These are phyloP conservation scores for Spergularia azorica DNA, from an alignment of 179 eudicot genomes.

Conservation along the genomic window DNA sequence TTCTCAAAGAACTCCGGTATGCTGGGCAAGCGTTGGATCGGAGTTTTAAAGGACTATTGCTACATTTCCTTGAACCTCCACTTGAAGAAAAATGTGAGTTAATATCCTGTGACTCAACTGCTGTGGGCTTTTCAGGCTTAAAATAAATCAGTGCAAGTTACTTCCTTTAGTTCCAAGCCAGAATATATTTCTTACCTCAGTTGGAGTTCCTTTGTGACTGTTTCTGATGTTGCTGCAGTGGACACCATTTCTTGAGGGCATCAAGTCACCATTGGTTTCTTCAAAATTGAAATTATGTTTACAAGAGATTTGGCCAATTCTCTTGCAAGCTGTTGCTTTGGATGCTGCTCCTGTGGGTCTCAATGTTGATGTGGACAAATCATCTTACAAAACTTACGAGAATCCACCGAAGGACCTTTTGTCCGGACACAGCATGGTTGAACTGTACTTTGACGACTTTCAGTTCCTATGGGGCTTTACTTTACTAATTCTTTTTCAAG, in stretches of 20 bases:
- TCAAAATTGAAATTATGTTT: conserved; percentile 70
- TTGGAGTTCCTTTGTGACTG: conserved; percentile 11
- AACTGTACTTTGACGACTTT: conserved; percentile 64
- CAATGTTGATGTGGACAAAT: conserved; percentile 31
- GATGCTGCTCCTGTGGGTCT: conserved; percentile 78
- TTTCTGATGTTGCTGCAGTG: conserved; percentile 52
- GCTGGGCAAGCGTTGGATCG: conserved; percentile 82
- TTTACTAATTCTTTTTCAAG: conserved; percentile 84
- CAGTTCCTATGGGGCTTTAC: conserved; percentile 88
- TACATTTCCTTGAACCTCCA: conserved; percentile 65
- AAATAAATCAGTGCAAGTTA: background rate
- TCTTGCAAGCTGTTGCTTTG: conserved; percentile 88
- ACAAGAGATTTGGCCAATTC: conserved; percentile 94
- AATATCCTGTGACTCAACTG: conserved; percentile 8
- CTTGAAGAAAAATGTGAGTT: conserved; percentile 69
- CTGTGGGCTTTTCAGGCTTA: conserved; percentile 11
- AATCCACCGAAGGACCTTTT: conserved; percentile 41
- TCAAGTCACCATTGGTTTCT: conserved; percentile 79
- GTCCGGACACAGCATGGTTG: conserved; percentile 95
- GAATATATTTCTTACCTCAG: background rate
- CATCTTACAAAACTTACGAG: conserved; percentile 40
- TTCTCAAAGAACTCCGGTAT: conserved; percentile 79
- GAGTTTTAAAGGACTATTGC: conserved; percentile 76
- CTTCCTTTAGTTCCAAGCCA: background rate
- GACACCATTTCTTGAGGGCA: conserved; percentile 97